Conservation (phyloP, 148 eudicot species). For the Heliamphora exappendiculata region DNA sequence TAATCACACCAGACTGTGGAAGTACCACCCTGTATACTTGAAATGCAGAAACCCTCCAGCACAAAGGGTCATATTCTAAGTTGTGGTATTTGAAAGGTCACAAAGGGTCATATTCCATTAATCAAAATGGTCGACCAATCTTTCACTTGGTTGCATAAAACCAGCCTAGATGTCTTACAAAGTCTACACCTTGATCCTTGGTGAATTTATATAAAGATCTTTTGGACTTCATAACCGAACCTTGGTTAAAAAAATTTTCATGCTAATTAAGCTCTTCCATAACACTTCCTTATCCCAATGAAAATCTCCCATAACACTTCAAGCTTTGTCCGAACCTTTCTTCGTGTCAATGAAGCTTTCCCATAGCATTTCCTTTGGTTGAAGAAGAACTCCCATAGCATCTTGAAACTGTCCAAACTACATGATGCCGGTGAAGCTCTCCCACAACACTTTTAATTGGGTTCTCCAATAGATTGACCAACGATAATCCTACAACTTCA, state of each 20-base stretch:
- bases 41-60: neutral
- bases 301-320: neutral
- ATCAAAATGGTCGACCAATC: neutral
- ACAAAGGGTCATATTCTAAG: neutral
- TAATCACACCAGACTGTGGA: neutral
- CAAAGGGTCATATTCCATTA: neutral
- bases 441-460: no score
- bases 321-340: no score
- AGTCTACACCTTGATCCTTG: neutral
- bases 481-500: no score
- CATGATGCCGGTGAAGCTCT: no score
- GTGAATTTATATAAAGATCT: neutral
- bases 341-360: no score
- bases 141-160: neutral
- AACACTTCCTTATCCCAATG: neutral
- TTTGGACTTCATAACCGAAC: no score
- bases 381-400: no score
- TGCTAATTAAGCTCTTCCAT: neutral
- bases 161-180: neutral
- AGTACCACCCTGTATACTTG: neutral
- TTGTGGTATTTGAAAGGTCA: neutral
- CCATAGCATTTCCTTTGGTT: no score
- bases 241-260: no score
- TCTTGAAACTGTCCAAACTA: no score
- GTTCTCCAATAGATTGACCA: no score